A percentile compares a stretch with the other conserved stretches of the same genome.
phyloP scores from a whole-genome alignment of 2,329 filamentous ascomycete genomes.

The Exophiala oligosperma region DNA sequence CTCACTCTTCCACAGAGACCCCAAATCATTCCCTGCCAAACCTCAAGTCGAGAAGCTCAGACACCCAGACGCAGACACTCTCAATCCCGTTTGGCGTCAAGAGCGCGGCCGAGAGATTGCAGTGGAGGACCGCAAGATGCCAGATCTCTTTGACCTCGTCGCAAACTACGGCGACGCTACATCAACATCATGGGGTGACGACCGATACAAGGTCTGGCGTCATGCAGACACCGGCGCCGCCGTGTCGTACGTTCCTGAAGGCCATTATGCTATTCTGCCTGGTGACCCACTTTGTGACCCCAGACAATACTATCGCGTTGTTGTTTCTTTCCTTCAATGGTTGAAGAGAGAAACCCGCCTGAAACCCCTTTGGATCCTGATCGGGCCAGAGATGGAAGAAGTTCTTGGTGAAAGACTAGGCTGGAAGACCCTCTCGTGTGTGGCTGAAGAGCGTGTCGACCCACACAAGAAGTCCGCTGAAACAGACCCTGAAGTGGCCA shows the following conservation, averaged over 20 bases:
- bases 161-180: constrained; percentile 94
- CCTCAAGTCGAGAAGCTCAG: constrained; percentile 65
- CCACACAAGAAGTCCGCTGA: constrained; percentile 66
- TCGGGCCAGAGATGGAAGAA: constrained; percentile 75
- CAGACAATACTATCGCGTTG: constrained; percentile 72
- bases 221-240: constrained; percentile 77
- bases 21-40: constrained; percentile 76
- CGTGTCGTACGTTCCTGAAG: constrained; percentile 76
- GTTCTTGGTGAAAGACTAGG: constrained; percentile 76
- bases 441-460: constrained; percentile 84
- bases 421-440: constrained; percentile 86
- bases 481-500: constrained; percentile 65
- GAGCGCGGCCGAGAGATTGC: constrained; percentile 48
- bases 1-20: constrained; percentile 83
- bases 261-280: constrained; percentile 78
- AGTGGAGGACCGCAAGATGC: constrained; percentile 56
- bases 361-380: constrained; percentile 86
- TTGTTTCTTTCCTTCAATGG: constrained; percentile 72
- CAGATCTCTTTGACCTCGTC: constrained; percentile 81
- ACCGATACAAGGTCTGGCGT: constrained; percentile 84
- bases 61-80: constrained; percentile 84
- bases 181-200: constrained; percentile 91
- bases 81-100: constrained; percentile 61
- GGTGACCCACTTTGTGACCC: constrained; percentile 84
- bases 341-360: constrained; percentile 69